These are phyloP conservation scores for Teratosphaeria zuluensis DNA, from an alignment of 2,329 filamentous ascomycete species.

Conservation along the genomic window DNA sequence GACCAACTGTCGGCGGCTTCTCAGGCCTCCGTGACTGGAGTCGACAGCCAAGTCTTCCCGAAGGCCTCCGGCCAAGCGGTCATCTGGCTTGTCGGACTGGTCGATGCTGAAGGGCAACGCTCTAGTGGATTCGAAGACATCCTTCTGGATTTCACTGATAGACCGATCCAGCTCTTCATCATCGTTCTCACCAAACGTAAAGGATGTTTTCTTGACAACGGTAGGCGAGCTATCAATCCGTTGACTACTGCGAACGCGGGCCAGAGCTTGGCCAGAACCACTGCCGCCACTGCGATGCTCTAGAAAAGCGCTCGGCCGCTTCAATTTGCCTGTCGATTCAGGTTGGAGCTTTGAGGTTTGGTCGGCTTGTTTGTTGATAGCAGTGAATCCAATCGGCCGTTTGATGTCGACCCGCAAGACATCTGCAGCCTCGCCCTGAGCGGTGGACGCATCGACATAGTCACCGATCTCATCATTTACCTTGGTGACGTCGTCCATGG, in stretches of 20 bases:
- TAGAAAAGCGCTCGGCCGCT: conserved; percentile 10
- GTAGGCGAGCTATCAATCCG: background rate
- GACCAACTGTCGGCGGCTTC: background rate
- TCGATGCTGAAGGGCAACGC: conserved; percentile 3
- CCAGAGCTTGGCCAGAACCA: conserved; percentile 2
- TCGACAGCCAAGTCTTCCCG: background rate
- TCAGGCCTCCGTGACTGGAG: background rate
- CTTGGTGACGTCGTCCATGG: background rate
- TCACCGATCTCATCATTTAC: background rate
- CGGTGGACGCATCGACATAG: background rate
- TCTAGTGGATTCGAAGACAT: conserved; percentile 8
- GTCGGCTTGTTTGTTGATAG: background rate
- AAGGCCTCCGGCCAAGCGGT: background rate
- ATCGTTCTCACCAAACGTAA: conserved; percentile 3
- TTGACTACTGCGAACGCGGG: background rate
- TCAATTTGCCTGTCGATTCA: background rate
- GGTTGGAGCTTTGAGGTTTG: background rate
- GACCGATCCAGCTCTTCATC: conserved; percentile 6
- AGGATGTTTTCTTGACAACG: background rate
- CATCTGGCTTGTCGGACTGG: background rate
- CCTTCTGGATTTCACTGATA: conserved; percentile 11
- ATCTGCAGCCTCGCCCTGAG: background rate
- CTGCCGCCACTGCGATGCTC: conserved; percentile 4
- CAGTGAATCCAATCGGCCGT: background rate
- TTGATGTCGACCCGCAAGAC: background rate